Conservation (phyloP, 306 rosid species). For the Glycine tomentella region DNA sequence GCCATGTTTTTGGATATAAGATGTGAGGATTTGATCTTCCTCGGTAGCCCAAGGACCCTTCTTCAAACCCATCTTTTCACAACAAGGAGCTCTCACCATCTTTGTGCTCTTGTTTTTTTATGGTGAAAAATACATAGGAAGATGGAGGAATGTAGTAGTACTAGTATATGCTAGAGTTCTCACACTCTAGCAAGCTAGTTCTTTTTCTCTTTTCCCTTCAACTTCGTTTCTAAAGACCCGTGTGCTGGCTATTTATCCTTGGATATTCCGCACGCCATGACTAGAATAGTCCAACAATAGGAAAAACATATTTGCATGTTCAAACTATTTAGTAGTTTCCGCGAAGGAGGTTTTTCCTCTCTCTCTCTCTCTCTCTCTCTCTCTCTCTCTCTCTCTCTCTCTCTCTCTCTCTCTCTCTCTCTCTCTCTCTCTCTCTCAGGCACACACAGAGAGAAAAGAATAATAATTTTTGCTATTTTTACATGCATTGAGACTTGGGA, state of each 20-base stretch:
- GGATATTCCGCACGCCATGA: slow-evolving; percentile 45
- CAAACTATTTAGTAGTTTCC: slow-evolving; percentile 54
- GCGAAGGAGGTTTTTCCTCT: slow-evolving; percentile 39
- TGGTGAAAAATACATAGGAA: not conserved
- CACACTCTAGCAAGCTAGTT: not conserved
- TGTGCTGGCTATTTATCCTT: slow-evolving; percentile 58
- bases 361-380: not conserved
- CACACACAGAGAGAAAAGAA: not conserved
- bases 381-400: not conserved
- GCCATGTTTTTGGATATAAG: slow-evolving; percentile 68
- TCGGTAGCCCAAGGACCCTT: slow-evolving; percentile 93
- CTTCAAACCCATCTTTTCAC: slow-evolving; percentile 91
- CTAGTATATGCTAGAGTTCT: not conserved
- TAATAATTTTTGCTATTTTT: not conserved
- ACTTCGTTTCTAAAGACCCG: slow-evolving; percentile 41
- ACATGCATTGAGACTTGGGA: not conserved
- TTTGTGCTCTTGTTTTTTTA: not conserved
- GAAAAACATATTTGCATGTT: slow-evolving; percentile 35
- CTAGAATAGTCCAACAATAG: slow-evolving; percentile 47
- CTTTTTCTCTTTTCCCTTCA: slow-evolving; percentile 24
- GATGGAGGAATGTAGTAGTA: not conserved
- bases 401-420: no score
- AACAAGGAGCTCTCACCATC: slow-evolving; percentile 98
- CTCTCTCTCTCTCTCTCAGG: not conserved
- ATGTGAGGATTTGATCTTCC: slow-evolving; percentile 77